Conservation (phyloP, 306 rosid species). For the Notholithocarpus densiflorus region DNA sequence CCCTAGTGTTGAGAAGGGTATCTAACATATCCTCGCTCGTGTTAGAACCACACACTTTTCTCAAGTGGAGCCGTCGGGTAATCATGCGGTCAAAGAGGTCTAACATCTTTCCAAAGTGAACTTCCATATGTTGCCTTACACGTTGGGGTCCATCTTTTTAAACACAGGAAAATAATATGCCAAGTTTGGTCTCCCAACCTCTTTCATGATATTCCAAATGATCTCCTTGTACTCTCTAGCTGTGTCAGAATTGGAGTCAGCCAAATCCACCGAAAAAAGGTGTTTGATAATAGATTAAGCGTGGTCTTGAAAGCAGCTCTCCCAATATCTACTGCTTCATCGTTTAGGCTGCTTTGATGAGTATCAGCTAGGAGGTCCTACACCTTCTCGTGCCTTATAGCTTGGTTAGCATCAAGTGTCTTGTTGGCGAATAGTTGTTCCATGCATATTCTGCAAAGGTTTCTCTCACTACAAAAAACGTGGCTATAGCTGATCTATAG, state of each 20-base stretch:
- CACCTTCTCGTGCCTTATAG: slow-evolving; percentile 10
- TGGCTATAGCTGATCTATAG: too few species aligned
- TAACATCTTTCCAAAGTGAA: slow-evolving; percentile 17
- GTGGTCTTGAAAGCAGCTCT: slow-evolving; percentile 30
- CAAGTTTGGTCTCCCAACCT: slow-evolving; percentile 39
- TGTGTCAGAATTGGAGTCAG: background rate
- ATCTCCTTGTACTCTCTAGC: slow-evolving; percentile 32
- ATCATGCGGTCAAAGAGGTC: slow-evolving; percentile 14
- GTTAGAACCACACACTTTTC: background rate
- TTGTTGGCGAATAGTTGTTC: slow-evolving; percentile 29
- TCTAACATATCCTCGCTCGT: slow-evolving; percentile 32
- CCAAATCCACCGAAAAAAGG: slow-evolving; percentile 42
- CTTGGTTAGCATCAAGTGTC: slow-evolving; percentile 27
- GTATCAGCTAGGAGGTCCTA: slow-evolving; percentile 20
- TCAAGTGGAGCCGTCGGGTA: slow-evolving; percentile 22
- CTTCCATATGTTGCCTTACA: background rate
- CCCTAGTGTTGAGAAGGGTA: slow-evolving; percentile 31
- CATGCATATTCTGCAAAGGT: slow-evolving; percentile 36
- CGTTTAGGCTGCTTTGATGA: background rate
- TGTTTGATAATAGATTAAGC: slow-evolving; percentile 42
- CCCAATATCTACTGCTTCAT: slow-evolving; percentile 42
- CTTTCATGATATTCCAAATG: slow-evolving; percentile 25
- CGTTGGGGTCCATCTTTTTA: slow-evolving; percentile 39
- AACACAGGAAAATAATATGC: slow-evolving; percentile 38
- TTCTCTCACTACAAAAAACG: too few species aligned